A percentile compares a stretch with the other conserved stretches of the same genome.
phyloP scores from a whole-genome alignment of 2,329 filamentous ascomycete species.

The Apiospora malaysiana region DNA sequence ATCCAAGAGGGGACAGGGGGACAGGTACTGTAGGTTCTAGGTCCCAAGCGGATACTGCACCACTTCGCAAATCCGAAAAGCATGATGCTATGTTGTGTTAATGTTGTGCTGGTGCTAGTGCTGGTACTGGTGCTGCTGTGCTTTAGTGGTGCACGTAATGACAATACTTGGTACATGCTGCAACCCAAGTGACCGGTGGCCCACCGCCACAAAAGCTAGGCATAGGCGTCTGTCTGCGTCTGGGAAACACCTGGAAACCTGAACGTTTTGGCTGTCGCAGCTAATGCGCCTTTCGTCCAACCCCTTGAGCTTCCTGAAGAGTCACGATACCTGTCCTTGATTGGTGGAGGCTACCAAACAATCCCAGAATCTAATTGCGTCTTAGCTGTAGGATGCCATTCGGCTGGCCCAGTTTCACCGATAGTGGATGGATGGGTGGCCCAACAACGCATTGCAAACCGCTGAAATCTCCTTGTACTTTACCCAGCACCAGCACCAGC shows the following conservation, averaged over 20 bases:
- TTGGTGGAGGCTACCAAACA: background rate
- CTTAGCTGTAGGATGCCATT: slow-evolving; percentile 23
- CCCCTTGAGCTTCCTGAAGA: slow-evolving; percentile 16
- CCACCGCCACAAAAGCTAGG: slow-evolving; percentile 14
- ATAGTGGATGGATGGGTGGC: slow-evolving; percentile 25
- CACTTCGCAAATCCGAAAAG: background rate
- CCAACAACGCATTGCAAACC: slow-evolving; percentile 7
- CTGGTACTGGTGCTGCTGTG: background rate
- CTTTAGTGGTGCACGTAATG: background rate
- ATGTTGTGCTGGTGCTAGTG: too few relatives aligned
- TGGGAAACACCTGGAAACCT: slow-evolving; percentile 6
- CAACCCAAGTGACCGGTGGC: background rate
- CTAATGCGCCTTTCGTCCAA: slow-evolving; percentile 13
- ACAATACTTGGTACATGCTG: background rate
- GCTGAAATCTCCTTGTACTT: background rate
- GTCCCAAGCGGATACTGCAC: slow-evolving; percentile 10
- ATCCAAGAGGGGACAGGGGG: background rate
- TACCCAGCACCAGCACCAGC: background rate
- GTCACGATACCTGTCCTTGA: background rate
- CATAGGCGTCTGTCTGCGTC: background rate
- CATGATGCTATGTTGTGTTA: background rate
- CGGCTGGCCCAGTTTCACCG: slow-evolving; percentile 23
- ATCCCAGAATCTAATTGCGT: slow-evolving; percentile 10
- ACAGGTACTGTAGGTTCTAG: background rate
- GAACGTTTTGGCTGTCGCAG: slow-evolving; percentile 16